Conservation (phyloP, 164 flowering plant species). For the Vitis rotundifolia region DNA sequence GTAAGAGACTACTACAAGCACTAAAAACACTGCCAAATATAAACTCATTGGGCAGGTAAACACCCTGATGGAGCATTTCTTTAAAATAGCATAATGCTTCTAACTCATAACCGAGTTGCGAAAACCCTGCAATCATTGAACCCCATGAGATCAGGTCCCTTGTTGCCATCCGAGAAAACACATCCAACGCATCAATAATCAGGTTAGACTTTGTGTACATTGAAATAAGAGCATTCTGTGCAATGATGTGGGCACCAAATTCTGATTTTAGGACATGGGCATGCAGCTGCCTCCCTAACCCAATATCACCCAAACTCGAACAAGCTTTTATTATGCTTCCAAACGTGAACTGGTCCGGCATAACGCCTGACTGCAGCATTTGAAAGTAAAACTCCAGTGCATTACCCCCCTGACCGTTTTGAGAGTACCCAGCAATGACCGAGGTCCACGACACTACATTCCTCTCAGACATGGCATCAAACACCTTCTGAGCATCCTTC, state of each 20-base stretch:
- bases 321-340: slow-evolving; percentile 60
- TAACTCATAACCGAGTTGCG: slow-evolving; percentile 51
- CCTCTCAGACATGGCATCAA: slow-evolving; percentile 50
- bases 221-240: slow-evolving; percentile 66
- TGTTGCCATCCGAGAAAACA: slow-evolving; percentile 36
- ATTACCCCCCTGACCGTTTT: slow-evolving; percentile 37
- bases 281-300: slow-evolving; percentile 62
- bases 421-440: slow-evolving; percentile 65
- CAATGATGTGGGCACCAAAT: slow-evolving; percentile 38
- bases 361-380: slow-evolving; percentile 47
- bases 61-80: slow-evolving; percentile 46
- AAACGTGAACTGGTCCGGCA: slow-evolving; percentile 62
- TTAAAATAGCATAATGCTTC: slow-evolving; percentile 53
- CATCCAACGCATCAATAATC: slow-evolving; percentile 42
- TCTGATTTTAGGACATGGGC: slow-evolving; percentile 51
- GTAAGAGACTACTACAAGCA: slow-evolving; percentile 52
- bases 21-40: slow-evolving; percentile 68
- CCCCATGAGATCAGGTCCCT: slow-evolving; percentile 77
- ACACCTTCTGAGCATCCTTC: slow-evolving; percentile 51
- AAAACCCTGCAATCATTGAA: slow-evolving; percentile 63
- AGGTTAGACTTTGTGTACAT: slow-evolving; percentile 57
- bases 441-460: slow-evolving; percentile 76
- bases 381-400: slow-evolving; percentile 43
- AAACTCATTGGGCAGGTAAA: slow-evolving; percentile 54
- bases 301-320: slow-evolving; percentile 32